Conservation (phyloP, 148 eudicot genomes). For the Camellia sinensis region DNA sequence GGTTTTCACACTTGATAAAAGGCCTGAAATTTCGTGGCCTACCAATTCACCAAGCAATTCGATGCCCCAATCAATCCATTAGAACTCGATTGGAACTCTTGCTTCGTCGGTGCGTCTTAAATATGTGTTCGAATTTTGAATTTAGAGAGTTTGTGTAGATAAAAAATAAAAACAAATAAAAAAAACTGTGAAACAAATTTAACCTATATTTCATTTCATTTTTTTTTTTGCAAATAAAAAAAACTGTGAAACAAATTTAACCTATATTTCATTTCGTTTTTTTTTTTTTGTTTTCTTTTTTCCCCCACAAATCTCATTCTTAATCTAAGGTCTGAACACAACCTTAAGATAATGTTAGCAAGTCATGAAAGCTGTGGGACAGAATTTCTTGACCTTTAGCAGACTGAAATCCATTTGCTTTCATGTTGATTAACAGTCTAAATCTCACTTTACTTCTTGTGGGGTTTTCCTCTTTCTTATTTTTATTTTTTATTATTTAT, state of each 20-base stretch:
- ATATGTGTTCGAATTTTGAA: neutral
- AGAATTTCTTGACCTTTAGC: neutral
- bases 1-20: slow-evolving; percentile 6
- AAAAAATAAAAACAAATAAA: neutral
- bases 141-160: neutral
- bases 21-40: slow-evolving; percentile 1
- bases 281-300: too few species aligned
- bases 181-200: neutral
- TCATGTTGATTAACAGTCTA: neutral
- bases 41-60: slow-evolving; percentile 7
- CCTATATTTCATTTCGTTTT: too few species aligned
- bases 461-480: neutral
- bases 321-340: neutral
- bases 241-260: too few species aligned
- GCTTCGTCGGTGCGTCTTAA: neutral
- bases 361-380: neutral
- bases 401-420: neutral
- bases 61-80: neutral
- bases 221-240: too few species aligned
- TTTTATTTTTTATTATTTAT: too few species aligned
- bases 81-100: neutral
- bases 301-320: too few species aligned
- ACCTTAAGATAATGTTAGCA: neutral
- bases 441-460: neutral
- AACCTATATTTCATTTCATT: too few species aligned